These are phyloP conservation scores for Talaromyces sp. DNA, from an alignment of 2,329 filamentous ascomycete species.

Conservation along the genomic window DNA sequence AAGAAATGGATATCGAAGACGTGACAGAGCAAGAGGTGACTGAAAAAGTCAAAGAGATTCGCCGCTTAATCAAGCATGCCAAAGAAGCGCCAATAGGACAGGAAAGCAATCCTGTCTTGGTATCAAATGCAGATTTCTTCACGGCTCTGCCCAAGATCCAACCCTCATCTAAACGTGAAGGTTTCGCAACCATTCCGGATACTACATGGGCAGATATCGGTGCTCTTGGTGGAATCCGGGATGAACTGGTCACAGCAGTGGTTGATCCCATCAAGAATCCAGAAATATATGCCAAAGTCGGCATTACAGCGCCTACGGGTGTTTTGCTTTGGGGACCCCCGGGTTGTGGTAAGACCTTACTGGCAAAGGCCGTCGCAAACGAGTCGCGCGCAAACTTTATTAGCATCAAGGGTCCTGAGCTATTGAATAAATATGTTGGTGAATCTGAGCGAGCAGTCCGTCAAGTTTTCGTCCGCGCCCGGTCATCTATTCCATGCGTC, in stretches of 20 bases:
- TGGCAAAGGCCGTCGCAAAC: slow-evolving; percentile 94
- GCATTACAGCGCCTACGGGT: slow-evolving; percentile 77
- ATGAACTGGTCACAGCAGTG: slow-evolving; percentile 80
- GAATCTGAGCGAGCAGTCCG: slow-evolving; percentile 92
- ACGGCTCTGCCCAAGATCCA: slow-evolving; percentile 72
- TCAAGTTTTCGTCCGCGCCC: slow-evolving; percentile 84
- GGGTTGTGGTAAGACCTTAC: slow-evolving; percentile 92
- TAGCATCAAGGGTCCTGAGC: slow-evolving; percentile 91
- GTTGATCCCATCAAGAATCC: slow-evolving; percentile 86
- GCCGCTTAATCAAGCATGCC: slow-evolving; percentile 56
- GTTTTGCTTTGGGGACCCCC: slow-evolving; percentile 95
- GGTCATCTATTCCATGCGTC: slow-evolving; percentile 84
- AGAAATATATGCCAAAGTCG: slow-evolving; percentile 70
- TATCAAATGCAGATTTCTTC: slow-evolving; percentile 69
- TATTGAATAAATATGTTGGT: slow-evolving; percentile 96
- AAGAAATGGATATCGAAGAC: slow-evolving; percentile 56
- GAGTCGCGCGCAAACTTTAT: slow-evolving; percentile 98
- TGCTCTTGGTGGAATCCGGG: slow-evolving; percentile 73
- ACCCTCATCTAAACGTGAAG: slow-evolving; percentile 83
- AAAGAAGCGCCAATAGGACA: slow-evolving; percentile 52
- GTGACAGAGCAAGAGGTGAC: slow-evolving; percentile 32
- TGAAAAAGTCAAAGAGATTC: slow-evolving; percentile 46
- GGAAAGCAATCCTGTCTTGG: slow-evolving; percentile 55
- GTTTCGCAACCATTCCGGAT: slow-evolving; percentile 89
- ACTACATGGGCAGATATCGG: slow-evolving; percentile 94